These are phyloP conservation scores for Gracilaria vermiculophylla DNA, from an alignment of 23 red algal species.

Conservation along the genomic window DNA sequence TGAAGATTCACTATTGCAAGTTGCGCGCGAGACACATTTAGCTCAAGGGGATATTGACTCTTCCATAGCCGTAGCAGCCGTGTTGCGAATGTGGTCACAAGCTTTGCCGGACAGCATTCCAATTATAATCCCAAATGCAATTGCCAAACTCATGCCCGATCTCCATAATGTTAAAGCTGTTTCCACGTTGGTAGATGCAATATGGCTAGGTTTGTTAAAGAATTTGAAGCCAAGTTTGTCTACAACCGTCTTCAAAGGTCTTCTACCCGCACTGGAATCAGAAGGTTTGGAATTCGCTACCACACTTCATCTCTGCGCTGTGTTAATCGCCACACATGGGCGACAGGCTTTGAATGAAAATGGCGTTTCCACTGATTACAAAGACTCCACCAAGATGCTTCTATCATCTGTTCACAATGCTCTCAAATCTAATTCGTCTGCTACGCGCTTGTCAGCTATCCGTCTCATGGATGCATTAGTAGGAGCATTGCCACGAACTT, in stretches of 20 bases:
- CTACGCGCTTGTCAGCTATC: constrained; percentile 29
- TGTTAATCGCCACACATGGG: constrained; percentile 33
- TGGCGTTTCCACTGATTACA: constrained; percentile 50
- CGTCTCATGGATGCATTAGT: constrained; percentile 19
- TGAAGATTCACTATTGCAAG: constrained; percentile 41
- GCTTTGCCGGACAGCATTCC: constrained; percentile 48
- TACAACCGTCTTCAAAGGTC: constrained; percentile 42
- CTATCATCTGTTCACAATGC: constrained; percentile 34
- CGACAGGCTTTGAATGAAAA: constrained; percentile 49
- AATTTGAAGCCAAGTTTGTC: constrained; percentile 53
- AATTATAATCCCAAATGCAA: constrained; percentile 20
- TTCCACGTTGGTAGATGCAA: constrained; percentile 57
- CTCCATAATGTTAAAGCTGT: constrained; percentile 7
- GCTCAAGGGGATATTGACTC: constrained; percentile 45
- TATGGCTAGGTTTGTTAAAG: constrained; percentile 67
- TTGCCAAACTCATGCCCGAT: constrained; percentile 30
- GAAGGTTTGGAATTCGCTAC: constrained; percentile 14
- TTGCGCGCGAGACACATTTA: constrained; percentile 17
- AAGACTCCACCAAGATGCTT: constrained; percentile 4
- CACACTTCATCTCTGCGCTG: constrained; percentile 32
- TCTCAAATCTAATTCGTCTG: constrained; percentile 17
- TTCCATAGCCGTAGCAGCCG: constrained; percentile 50
- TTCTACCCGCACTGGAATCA: constrained; percentile 31
- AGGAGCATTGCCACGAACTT: constrained; percentile 32
- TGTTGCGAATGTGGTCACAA: constrained; percentile 61